Evolutionary conservation across 139 green algal species (phyloP), one percentile per base, ranked within the genome.

Genomic region (Chlorella sorokiniana): DNA sequence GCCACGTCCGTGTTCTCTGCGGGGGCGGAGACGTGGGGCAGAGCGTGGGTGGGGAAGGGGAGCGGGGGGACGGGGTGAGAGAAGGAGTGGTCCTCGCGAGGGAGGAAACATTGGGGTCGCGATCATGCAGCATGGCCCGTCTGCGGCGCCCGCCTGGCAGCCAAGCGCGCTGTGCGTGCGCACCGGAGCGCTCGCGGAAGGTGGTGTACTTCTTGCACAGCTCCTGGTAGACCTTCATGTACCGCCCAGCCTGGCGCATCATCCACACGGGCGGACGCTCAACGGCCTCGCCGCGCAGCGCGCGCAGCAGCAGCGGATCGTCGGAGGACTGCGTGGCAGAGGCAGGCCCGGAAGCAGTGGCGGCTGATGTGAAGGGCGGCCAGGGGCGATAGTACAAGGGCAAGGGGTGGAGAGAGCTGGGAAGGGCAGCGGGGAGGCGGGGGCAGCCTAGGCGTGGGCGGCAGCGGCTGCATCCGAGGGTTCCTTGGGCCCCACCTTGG

Each of bases 191-290:
- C 78, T 98, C 93, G 35, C 95, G 87, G 91, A 98, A 98, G 56
- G 94, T 97, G 61, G 91, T 91, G 88, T 97, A 90, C 87, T 95
- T 94, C 86, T 96, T 95, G 88, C 93, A 96, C 45, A 98, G 90
- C 27, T 98, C 95, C 59, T 96, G 94, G 88, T 98, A 98, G 85
- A 95, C 94, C 90, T 97, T 96, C 94, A 97, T 96, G 91, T 98
- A 98, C 16, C 95, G 91, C 11, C 96, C 96, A 27, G 96, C 96
- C 90, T 99, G 96, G 25, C 96, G 92, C 96, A 99, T 99, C 95
- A 98, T 98, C 96, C 96, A 99, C 25, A 98, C 94, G 7, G 95
- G 95, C 0, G 95, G 93, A 16, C 95, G 88, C 76, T 96, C 89
- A 14, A 98, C 93, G 25, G 77, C 82, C 68, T 97, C 93, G 25